A percentile compares a stretch with the other conserved stretches of the same genome.
These are phyloP conservation scores for Aspergillus aculeatinus DNA, from an alignment of 2,329 filamentous ascomycete species.

Conservation along the genomic window DNA sequence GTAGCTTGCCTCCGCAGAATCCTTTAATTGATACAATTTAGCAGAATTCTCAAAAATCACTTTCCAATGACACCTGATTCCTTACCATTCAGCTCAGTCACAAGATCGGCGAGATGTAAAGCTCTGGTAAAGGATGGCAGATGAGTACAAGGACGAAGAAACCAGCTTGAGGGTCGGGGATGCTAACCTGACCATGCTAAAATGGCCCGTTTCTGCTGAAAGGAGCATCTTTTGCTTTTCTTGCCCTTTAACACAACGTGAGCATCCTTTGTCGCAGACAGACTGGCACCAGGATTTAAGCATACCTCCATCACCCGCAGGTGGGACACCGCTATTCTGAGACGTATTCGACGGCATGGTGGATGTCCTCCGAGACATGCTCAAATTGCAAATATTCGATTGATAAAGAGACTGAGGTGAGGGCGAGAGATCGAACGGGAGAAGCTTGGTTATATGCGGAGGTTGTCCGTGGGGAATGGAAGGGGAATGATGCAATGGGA, in stretches of 20 bases:
- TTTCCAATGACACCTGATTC: constrained; percentile 5
- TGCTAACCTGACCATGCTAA: constrained; percentile 51
- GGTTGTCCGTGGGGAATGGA: constrained; percentile 5
- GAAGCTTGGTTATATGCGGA: constrained; percentile 1
- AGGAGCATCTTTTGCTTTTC: constrained; percentile 52
- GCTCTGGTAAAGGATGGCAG: constrained; percentile 34
- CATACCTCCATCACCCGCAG: constrained; percentile 36
- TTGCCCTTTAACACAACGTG: constrained; percentile 37
- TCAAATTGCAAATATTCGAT: constrained; percentile 19
- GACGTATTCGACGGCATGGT: constrained; percentile 34
- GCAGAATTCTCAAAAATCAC: not conserved
- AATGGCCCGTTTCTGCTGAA: constrained; percentile 49
- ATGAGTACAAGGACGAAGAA: constrained; percentile 12
- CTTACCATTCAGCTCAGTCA: constrained; percentile 51
- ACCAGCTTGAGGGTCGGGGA: constrained; percentile 5
- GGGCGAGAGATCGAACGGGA: not conserved
- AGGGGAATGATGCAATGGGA: constrained; percentile 19
- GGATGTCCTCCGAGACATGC: constrained; percentile 43
- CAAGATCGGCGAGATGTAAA: constrained; percentile 51
- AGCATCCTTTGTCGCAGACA: constrained; percentile 6
- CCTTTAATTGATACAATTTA: constrained; percentile 34
- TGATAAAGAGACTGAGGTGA: not conserved
- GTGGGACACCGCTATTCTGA: constrained; percentile 29
- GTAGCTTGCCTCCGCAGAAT: constrained; percentile 49
- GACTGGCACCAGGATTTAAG: constrained; percentile 12